Conservation (phyloP, 2,329 filamentous ascomycete species). For the Fusarium xyrophilum region DNA sequence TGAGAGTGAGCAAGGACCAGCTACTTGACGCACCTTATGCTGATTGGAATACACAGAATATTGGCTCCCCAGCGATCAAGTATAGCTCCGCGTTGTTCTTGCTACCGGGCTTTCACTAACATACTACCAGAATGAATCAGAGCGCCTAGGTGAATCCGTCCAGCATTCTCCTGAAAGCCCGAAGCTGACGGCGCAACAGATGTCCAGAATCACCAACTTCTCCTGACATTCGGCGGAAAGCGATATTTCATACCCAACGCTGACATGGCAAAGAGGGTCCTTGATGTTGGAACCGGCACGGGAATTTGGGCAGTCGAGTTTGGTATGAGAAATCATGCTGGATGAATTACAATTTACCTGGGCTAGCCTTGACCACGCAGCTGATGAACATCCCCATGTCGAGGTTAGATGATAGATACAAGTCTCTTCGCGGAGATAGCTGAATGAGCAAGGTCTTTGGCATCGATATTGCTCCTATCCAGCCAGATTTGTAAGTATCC, state of each 20-base stretch:
- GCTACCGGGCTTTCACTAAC: not conserved
- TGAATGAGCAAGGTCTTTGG: constrained; percentile 1
- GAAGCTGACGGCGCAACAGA: not conserved
- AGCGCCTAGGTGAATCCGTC: constrained; percentile 3
- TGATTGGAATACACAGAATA: constrained; percentile 1
- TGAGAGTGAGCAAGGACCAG: not conserved
- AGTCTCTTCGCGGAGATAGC: accelerated
- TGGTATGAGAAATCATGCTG: not conserved
- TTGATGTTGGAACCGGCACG: constrained; percentile 25
- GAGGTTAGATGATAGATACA: not conserved
- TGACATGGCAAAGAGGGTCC: constrained; percentile 13
- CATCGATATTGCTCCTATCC: constrained; percentile 19
- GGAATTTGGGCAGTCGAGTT: constrained; percentile 29
- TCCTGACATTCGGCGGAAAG: constrained; percentile 18
- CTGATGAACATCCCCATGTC: constrained; percentile 25
- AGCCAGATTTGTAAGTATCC: constrained; percentile 7
- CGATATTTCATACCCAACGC: constrained; percentile 5
- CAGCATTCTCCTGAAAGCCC: accelerated
- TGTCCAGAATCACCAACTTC: constrained; percentile 23
- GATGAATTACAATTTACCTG: accelerated
- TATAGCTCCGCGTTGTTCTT: not conserved
- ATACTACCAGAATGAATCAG: constrained; percentile 10
- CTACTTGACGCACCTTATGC: accelerated
- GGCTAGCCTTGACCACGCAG: not conserved
- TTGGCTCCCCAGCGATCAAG: constrained; percentile 26